A percentile compares a stretch with the other conserved stretches of the same genome.
Conservation (phyloP, 2,329 filamentous ascomycete species). For the Colletotrichum chrysophilum region DNA sequence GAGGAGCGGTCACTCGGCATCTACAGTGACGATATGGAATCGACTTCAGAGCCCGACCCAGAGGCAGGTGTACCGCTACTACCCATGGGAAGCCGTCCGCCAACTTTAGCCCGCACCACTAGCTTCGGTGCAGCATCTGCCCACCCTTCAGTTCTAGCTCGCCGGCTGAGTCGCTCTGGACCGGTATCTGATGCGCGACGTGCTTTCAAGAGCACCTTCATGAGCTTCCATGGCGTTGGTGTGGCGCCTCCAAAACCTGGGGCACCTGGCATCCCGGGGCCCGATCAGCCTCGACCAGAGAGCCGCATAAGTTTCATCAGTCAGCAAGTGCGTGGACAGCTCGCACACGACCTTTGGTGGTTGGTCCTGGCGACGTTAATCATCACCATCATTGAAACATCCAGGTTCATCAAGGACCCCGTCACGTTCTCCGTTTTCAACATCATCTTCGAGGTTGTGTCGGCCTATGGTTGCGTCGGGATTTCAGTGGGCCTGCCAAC, state of each 20-base stretch:
- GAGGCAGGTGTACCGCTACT: not conserved
- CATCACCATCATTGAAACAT: conserved; percentile 65
- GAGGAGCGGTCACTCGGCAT: conserved; percentile 72
- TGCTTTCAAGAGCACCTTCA: not conserved
- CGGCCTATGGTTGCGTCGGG: conserved; percentile 65
- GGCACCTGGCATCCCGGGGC: not conserved
- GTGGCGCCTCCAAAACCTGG: not conserved
- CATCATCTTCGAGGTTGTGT: conserved; percentile 62
- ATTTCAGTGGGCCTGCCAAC: conserved; percentile 62
- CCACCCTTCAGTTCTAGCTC: not conserved
- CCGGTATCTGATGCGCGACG: not conserved
- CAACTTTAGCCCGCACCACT: not conserved
- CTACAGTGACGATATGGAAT: conserved; percentile 43
- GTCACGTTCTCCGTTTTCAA: conserved; percentile 63
- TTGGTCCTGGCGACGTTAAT: conserved; percentile 65
- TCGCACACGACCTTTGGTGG: conserved; percentile 72
- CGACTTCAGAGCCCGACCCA: not conserved
- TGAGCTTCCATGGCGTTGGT: not conserved
- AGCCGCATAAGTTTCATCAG: conserved; percentile 54
- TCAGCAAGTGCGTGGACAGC: conserved; percentile 65
- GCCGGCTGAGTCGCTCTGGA: not conserved
- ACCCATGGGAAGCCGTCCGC: not conserved
- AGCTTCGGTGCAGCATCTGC: not conserved
- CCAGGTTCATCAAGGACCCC: conserved; percentile 56
- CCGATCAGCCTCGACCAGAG: not conserved